A percentile compares a stretch with the other conserved stretches of the same genome.
phyloP scores from a whole-genome alignment of 73 alveolate species.

The Tetrahymena malaccensis region DNA sequence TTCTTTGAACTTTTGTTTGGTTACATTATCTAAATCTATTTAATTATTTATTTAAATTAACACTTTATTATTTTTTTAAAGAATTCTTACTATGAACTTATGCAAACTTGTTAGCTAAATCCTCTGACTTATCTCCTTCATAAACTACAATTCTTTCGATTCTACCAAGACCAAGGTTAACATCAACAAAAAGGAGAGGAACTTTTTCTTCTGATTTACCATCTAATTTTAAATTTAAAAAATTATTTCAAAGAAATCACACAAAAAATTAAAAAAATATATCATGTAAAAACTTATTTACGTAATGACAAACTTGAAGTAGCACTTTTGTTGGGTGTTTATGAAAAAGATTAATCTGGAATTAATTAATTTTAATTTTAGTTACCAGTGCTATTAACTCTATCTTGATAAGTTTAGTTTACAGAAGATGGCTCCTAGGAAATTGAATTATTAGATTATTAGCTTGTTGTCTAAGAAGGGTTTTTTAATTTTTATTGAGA shows the following conservation, averaged over 20 bases:
- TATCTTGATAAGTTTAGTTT: neutral
- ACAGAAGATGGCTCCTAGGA: neutral
- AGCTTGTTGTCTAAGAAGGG: neutral
- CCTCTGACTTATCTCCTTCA: conserved; percentile 84
- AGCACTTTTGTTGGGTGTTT: neutral
- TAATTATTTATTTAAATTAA: neutral
- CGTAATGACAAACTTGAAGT: neutral
- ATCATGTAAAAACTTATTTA: neutral
- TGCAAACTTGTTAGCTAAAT: conserved; percentile 79
- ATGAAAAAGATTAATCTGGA: neutral
- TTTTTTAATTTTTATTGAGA: neutral
- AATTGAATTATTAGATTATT: neutral
- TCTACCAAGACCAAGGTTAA: conserved; percentile 85
- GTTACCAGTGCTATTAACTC: neutral
- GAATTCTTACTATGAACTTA: conserved; percentile 51
- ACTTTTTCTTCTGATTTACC: neutral
- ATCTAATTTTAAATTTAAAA: neutral
- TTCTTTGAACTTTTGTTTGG: conserved; percentile 50
- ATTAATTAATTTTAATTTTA: neutral
- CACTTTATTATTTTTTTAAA: neutral
- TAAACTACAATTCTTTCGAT: conserved; percentile 81
- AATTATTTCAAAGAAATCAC: too few species aligned
- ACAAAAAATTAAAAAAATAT: too few species aligned
- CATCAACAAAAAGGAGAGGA: conserved; percentile 83
- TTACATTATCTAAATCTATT: conserved; percentile 48